A percentile compares a stretch with the other conserved stretches of the same genome.
Evolutionary conservation across 1,139 yeast species (phyloP).

Genomic region (Kodamaea suecica): DNA sequence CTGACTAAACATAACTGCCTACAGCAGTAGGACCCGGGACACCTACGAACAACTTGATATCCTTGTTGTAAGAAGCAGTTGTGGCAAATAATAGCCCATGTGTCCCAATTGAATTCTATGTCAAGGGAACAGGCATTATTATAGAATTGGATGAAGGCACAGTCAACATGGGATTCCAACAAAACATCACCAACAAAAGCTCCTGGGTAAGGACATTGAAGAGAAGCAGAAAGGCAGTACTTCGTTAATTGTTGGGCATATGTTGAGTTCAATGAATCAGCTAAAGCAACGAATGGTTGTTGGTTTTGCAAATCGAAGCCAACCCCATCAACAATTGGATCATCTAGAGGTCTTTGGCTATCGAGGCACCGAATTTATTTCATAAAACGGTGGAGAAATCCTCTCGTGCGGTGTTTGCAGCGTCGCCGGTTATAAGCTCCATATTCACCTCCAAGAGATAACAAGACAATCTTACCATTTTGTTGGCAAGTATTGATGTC

Average conservation of each 20-base stretch:
- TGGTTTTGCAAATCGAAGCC: conserved; percentile 19
- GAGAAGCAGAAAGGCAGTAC: conserved; percentile 19
- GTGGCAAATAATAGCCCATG: conserved; percentile 16
- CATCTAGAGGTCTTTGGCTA: conserved; percentile 17
- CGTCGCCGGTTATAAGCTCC: conserved; percentile 17
- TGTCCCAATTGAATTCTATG: conserved; percentile 16
- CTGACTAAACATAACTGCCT: conserved; percentile 18
- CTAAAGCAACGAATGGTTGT: conserved; percentile 14
- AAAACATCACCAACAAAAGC: conserved; percentile 15
- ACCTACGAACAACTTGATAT: conserved; percentile 17
- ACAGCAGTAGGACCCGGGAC: conserved; percentile 17
- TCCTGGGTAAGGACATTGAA: conserved; percentile 20
- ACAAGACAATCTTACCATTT: conserved; percentile 16
- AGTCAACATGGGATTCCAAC: conserved; percentile 13
- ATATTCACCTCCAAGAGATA: conserved; percentile 18
- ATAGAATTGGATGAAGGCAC: conserved; percentile 20
- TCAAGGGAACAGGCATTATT: conserved; percentile 19
- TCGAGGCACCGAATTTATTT: conserved; percentile 17
- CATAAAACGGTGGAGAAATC: conserved; percentile 15
- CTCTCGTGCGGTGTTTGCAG: conserved; percentile 13
- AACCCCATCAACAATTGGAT: conserved; percentile 20
- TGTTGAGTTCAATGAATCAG: conserved; percentile 9
- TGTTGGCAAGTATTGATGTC: conserved; percentile 19
- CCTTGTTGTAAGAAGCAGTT: conserved; percentile 13
- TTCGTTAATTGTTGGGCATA: conserved; percentile 10